These are phyloP conservation scores for Sclerospora graminicola DNA, from an alignment of 352 stramenopile genomes.

Conservation along the genomic window DNA sequence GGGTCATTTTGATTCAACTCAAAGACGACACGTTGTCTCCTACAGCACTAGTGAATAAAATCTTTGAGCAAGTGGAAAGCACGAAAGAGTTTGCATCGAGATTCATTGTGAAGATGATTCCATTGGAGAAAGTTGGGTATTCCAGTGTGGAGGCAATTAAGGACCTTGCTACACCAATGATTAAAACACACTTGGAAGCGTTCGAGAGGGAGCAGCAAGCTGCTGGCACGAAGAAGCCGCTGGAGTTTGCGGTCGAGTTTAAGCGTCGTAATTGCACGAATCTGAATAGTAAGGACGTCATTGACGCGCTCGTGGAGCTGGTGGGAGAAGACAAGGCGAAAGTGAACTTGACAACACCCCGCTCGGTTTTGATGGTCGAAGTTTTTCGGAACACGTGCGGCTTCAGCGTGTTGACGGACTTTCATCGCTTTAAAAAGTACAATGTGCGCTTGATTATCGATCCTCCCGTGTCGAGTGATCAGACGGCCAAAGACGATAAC, in stretches of 20 bases:
- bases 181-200: constrained; percentile 32
- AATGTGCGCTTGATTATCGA: constrained; percentile 72
- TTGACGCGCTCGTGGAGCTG: constrained; percentile 48
- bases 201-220: constrained; percentile 18
- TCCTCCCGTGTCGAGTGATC: constrained; percentile 30
- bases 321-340: constrained; percentile 48
- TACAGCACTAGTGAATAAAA: constrained; percentile 35
- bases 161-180: constrained; percentile 39
- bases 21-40: constrained; percentile 40
- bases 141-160: constrained; percentile 53
- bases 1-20: constrained; percentile 57
- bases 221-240: constrained; percentile 11
- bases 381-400: constrained; percentile 71
- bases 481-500: constrained; percentile 15
- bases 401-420: constrained; percentile 62
- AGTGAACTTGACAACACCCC: constrained; percentile 60
- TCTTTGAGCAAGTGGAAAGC: constrained; percentile 50
- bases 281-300: constrained; percentile 62
- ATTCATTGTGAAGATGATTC: constrained; percentile 68
- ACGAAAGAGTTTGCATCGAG: constrained; percentile 64
- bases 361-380: constrained; percentile 55
- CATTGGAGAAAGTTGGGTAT: constrained; percentile 59
- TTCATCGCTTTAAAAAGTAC: constrained; percentile 66
- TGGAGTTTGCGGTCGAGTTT: constrained; percentile 55
- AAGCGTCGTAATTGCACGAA: constrained; percentile 73